Evolutionary conservation across 768 basidiomycete genomes (phyloP).

Genomic region (Leucosporidium yakuticum): DNA sequence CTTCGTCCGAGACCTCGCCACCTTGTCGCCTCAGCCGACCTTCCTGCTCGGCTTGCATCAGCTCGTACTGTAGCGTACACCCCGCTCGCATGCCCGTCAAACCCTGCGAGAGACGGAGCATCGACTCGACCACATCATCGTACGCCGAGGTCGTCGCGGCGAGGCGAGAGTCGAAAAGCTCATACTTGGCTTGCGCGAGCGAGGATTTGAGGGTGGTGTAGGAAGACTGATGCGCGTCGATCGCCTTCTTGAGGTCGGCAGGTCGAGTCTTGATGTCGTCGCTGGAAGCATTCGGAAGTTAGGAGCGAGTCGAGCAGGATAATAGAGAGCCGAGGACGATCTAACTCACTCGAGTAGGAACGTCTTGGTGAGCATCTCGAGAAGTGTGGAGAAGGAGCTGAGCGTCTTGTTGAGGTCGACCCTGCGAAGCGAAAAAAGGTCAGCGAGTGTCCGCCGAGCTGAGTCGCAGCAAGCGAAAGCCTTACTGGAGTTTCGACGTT

Average conservation of each 20-base stretch:
- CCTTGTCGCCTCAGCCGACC: slow-evolving; percentile 19
- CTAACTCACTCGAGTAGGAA: slow-evolving; percentile 73
- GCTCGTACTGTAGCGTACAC: slow-evolving; percentile 72
- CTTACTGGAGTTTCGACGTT: slow-evolving; percentile 67
- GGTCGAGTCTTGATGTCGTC: slow-evolving; percentile 49
- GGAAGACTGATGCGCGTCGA: slow-evolving; percentile 75
- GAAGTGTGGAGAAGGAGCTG: slow-evolving; percentile 80
- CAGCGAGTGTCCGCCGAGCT: background rate
- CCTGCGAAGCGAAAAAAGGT: slow-evolving; percentile 22
- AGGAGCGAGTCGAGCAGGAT: slow-evolving; percentile 12
- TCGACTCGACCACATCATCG: slow-evolving; percentile 55
- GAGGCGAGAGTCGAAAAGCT: slow-evolving; percentile 50
- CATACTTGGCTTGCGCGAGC: slow-evolving; percentile 77
- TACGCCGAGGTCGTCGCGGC: slow-evolving; percentile 29
- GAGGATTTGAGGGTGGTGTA: slow-evolving; percentile 85
- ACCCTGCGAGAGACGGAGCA: slow-evolving; percentile 89
- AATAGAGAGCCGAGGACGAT: slow-evolving; percentile 39
- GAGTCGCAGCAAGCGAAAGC: background rate
- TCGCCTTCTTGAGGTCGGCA: slow-evolving; percentile 67
- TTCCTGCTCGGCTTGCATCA: slow-evolving; percentile 56
- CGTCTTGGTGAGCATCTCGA: slow-evolving; percentile 70
- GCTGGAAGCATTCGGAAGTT: too few species aligned
- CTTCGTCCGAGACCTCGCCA: slow-evolving; percentile 28
- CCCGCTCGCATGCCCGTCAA: slow-evolving; percentile 81
- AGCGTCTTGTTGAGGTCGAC: slow-evolving; percentile 63